Evolutionary conservation across 441 rosid genomes (phyloP).

Genomic region (Eruca vesicaria): DNA sequence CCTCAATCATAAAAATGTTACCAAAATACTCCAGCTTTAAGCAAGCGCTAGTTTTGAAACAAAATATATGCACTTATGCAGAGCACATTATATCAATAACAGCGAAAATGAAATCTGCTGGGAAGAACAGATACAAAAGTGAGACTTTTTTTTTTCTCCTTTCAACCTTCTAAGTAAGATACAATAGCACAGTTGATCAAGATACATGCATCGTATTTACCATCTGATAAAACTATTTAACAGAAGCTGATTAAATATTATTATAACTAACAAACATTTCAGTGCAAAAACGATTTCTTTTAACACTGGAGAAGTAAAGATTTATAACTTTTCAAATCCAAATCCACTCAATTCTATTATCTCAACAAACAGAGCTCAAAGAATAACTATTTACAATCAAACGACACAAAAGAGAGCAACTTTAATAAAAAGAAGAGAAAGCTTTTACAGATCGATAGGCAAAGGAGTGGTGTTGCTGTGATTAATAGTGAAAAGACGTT

Average conservation of each 20-base stretch:
- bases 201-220: not conserved
- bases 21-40: not conserved
- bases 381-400: not conserved
- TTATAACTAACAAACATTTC: not conserved
- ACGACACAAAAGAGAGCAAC: not conserved
- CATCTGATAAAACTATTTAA: not conserved
- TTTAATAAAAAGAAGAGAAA: not conserved
- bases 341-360: not conserved
- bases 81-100: not conserved
- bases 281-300: not conserved
- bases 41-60: too few relatives aligned
- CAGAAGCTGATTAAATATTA: not conserved
- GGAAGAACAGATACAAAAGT: not conserved
- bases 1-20: not conserved
- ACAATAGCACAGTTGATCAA: not conserved
- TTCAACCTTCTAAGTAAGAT: not conserved
- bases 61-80: not conserved
- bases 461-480: too few relatives aligned
- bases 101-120: not conserved
- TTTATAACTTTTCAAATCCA: too few relatives aligned
- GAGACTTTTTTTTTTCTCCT: not conserved
- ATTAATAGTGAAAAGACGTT: too few relatives aligned
- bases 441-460: conserved; percentile 64
- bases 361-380: not conserved
- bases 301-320: not conserved